These are phyloP conservation scores for Nosema bombycis DNA, from an alignment of 371 early-diverging fungal species.

Conservation along the genomic window DNA sequence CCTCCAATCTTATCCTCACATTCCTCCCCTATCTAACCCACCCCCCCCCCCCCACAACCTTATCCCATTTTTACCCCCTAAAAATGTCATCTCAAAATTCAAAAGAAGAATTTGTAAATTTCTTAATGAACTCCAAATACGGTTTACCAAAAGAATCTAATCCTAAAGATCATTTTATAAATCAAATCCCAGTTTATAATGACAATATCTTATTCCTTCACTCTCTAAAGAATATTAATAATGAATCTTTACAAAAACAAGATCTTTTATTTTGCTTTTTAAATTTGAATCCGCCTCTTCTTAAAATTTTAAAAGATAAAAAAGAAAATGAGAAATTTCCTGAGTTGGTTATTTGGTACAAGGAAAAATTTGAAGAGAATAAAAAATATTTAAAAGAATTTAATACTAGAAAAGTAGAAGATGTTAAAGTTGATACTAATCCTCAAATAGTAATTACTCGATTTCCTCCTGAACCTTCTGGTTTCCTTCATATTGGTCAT, in stretches of 20 bases:
- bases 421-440: conserved; percentile 32
- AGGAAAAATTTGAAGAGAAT: conserved; percentile 28
- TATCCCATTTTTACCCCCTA: too few species aligned
- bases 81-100: too few species aligned
- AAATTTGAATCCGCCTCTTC: conserved; percentile 17
- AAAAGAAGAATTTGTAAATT: conserved; percentile 51
- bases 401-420: conserved; percentile 55
- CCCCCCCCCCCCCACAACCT: too few species aligned
- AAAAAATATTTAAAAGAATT: conserved; percentile 52
- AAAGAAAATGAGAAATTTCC: conserved; percentile 16
- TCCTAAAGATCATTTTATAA: background rate
- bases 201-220: background rate
- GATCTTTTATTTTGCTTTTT: conserved; percentile 56
- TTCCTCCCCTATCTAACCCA: too few species aligned
- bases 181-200: background rate
- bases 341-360: conserved; percentile 47
- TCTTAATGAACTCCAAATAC: conserved; percentile 40
- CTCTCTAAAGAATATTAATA: background rate
- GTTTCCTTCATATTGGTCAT: conserved; percentile 95
- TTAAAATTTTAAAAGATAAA: conserved; percentile 45
- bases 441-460: conserved; percentile 69
- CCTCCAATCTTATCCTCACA: too few species aligned
- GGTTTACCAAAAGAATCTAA: conserved; percentile 12
- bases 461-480: conserved; percentile 95
- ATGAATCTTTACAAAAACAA: background rate